Evolutionary conservation across 768 basidiomycete genomes (phyloP).

Genomic region (Tulasnella sp.): DNA sequence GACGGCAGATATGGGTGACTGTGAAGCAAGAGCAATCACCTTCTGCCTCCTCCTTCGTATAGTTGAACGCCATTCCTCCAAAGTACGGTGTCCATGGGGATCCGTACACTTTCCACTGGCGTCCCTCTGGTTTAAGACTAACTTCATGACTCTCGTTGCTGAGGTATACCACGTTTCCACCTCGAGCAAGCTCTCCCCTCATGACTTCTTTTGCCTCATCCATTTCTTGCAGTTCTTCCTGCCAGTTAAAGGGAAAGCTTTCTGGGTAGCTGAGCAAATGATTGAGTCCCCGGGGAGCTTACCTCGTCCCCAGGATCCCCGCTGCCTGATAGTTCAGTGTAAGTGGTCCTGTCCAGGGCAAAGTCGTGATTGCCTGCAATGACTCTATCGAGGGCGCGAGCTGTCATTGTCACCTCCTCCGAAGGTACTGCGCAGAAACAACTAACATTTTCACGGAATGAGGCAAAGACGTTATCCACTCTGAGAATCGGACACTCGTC

Average conservation of each 20-base stretch:
- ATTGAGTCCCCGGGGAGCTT: neutral
- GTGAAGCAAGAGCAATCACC: neutral
- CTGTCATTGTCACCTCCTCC: neutral
- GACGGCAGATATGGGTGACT: neutral
- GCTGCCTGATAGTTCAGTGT: neutral
- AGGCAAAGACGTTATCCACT: slow-evolving; percentile 9
- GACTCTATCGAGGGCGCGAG: slow-evolving; percentile 9
- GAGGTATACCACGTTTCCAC: slow-evolving; percentile 8
- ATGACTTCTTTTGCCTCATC: slow-evolving; percentile 2
- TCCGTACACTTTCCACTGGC: slow-evolving; percentile 13
- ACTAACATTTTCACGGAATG: slow-evolving; percentile 16
- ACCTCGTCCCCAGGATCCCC: neutral
- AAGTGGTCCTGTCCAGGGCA: neutral
- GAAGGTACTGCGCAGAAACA: neutral
- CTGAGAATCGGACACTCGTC: neutral
- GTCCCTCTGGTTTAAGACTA: neutral
- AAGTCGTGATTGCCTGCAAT: slow-evolving; percentile 18
- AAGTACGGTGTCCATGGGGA: slow-evolving; percentile 14
- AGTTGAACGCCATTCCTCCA: slow-evolving; percentile 12
- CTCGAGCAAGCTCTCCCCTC: neutral
- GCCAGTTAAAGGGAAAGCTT: neutral
- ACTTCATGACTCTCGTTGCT: slow-evolving; percentile 11
- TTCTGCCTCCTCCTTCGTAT: slow-evolving; percentile 10
- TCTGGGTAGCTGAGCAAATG: neutral
- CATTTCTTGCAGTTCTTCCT: neutral